A percentile compares a stretch with the other conserved stretches of the same genome.
Evolutionary conservation across 805 yeast genomes (phyloP).

Genomic region (Schizosaccharomyces octosporus): DNA sequence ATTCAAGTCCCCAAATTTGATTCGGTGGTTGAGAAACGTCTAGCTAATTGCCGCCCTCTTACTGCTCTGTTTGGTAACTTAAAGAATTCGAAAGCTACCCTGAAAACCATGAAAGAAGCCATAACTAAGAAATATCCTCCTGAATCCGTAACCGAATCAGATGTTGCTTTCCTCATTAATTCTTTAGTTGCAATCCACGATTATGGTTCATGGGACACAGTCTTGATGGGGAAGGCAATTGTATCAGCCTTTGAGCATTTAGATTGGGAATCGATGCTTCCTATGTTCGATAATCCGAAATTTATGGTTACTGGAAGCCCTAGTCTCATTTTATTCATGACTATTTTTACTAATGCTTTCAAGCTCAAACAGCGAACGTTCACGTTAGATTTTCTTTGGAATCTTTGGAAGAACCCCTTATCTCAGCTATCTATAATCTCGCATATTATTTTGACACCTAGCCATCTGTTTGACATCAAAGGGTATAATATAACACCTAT

Average conservation of each 20-base stretch:
- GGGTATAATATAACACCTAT: slow-evolving; percentile 1
- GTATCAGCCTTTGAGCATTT: slow-evolving; percentile 4
- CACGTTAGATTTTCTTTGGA: slow-evolving; percentile 6
- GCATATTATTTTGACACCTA: slow-evolving; percentile 1
- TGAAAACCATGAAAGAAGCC: background rate
- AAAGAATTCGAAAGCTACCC: background rate
- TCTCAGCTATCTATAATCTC: slow-evolving; percentile 4
- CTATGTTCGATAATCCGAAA: slow-evolving; percentile 2
- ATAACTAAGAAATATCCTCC: background rate
- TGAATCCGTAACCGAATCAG: slow-evolving; percentile 2
- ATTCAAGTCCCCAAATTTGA: slow-evolving; percentile 1
- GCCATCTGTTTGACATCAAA: slow-evolving; percentile 4
- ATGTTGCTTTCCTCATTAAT: slow-evolving; percentile 2
- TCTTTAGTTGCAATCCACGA: background rate
- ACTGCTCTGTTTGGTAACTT: background rate
- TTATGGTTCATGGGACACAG: background rate
- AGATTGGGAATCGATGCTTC: background rate
- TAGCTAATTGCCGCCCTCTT: background rate
- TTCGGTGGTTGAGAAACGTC: slow-evolving; percentile 1
- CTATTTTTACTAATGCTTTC: slow-evolving; percentile 3
- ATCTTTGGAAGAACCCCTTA: slow-evolving; percentile 4
- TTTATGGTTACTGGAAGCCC: slow-evolving; percentile 4
- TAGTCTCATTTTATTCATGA: slow-evolving; percentile 5
- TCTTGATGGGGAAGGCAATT: slow-evolving; percentile 2
- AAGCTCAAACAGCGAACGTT: slow-evolving; percentile 1